Base-by-base conservation (phyloP, 148 eudicot genomes). In the Vaccinium vitisidaea region DNA sequence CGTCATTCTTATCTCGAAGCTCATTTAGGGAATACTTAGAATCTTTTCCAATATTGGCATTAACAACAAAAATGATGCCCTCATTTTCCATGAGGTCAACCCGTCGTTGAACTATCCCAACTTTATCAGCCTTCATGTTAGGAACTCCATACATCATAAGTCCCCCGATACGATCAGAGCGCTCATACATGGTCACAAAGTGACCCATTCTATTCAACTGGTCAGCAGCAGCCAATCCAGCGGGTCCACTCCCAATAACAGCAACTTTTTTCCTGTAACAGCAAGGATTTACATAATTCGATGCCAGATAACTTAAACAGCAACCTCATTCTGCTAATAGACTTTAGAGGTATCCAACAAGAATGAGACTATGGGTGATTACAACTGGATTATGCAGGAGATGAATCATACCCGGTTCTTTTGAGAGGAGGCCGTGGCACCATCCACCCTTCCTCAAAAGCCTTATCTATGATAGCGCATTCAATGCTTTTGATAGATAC, bases 141-240 rank as follows among this genome's bases (percentile, higher is more conserved):
- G 99, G 99, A 71, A 97, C 98, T 50, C 99, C 99, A 77, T 97
- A 97, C 99, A 97, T 97, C 96, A 97, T 97, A 30, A 97, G 98
- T 23, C 99, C 99, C 65, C 99, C 99, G 55, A 97, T 89, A 87
- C 98, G 91, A 89, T 95, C 98, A 80, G 98, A 87, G 46, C 99
- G 98, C 87, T 97, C 99, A 84, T 92, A 97, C 39, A 97, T 96
- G 0, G 99, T 97, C 85, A 97, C 98, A 43, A 83, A 56, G 87
- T 97, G 99, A 75, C 98, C 99, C 94, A 93, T 92, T 88, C 84
- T 92, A 84, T 97, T 97, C 52, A 97, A 90, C 88, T 95, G 99
- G 86, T 97, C 99, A 7, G 99, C 98, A 63, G 99, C 98, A 52
- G 99, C 99, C 91, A 97, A 88, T 56, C 99, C 99, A 83, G 99